These are phyloP conservation scores for Lichenothelia convexa DNA, from an alignment of 495 filamentous ascomycete genomes.

Conservation along the genomic window DNA sequence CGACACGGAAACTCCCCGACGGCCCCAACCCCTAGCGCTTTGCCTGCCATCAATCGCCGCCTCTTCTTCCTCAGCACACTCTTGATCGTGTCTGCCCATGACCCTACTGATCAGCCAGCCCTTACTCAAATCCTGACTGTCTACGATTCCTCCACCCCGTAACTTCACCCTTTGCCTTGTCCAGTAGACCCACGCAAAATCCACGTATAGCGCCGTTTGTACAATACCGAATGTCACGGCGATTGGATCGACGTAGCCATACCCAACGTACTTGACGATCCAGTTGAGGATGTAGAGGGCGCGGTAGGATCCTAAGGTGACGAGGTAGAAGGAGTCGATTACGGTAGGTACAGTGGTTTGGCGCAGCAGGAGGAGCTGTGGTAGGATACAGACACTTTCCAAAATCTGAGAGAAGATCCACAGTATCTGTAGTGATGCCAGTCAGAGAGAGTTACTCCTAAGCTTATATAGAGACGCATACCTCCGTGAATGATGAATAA, in stretches of 20 bases:
- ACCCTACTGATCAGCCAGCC: constrained; percentile 51
- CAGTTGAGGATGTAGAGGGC: constrained; percentile 85
- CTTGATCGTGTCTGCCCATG: constrained; percentile 12
- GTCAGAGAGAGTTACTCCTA: too few relatives aligned
- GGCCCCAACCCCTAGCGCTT: constrained; percentile 7
- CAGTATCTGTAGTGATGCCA: constrained; percentile 48
- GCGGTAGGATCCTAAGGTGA: constrained; percentile 76
- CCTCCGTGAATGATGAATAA: constrained; percentile 45
- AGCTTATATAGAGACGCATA: too few relatives aligned
- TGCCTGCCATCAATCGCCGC: constrained; percentile 2
- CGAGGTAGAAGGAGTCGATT: constrained; percentile 85
- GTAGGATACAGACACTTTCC: constrained; percentile 77
- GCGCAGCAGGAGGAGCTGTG: constrained; percentile 76
- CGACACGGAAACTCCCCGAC: constrained; percentile 12
- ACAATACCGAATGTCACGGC: constrained; percentile 69
- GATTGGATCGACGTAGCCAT: constrained; percentile 45
- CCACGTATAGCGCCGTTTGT: constrained; percentile 78
- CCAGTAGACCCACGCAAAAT: constrained; percentile 97
- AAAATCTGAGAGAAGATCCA: constrained; percentile 82
- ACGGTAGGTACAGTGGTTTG: constrained; percentile 92
- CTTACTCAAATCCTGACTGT: constrained; percentile 68
- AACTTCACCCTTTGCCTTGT: constrained; percentile 87
- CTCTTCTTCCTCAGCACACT: constrained; percentile 10
- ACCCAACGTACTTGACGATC: constrained; percentile 51
- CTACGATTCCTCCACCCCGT: constrained; percentile 75